Evolutionary conservation across 768 basidiomycete species (phyloP).

Genomic region (Lactifluus pinguis): DNA sequence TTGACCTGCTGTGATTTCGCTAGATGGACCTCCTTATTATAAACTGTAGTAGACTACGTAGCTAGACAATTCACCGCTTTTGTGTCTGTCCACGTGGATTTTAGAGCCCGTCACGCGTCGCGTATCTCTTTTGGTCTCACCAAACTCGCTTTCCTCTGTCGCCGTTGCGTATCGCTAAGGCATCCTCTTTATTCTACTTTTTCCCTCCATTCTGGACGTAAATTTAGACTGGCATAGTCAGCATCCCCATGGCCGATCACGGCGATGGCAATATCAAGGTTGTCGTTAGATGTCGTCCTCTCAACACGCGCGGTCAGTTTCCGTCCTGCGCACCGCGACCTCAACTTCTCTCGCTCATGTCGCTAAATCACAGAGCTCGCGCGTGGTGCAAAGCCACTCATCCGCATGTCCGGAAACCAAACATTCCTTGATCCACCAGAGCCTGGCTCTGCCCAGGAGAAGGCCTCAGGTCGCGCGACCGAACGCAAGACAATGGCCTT

Average conservation of each 20-base stretch:
- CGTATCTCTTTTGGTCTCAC: background rate
- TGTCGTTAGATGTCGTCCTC: conserved; percentile 90
- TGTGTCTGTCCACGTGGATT: background rate
- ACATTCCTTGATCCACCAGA: conserved; percentile 91
- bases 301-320: conserved; percentile 82
- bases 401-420: conserved; percentile 92
- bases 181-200: background rate
- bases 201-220: background rate
- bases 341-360: background rate
- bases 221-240: conserved; percentile 12
- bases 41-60: background rate
- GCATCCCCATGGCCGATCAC: conserved; percentile 51
- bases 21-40: too few relatives aligned
- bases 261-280: conserved; percentile 89
- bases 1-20: conserved; percentile 62
- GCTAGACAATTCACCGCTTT: background rate
- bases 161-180: background rate
- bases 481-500: conserved; percentile 88
- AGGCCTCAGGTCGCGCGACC: conserved; percentile 65
- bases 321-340: background rate
- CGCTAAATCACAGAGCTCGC: conserved; percentile 59
- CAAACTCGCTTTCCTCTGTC: background rate
- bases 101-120: background rate
- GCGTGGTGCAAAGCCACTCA: conserved; percentile 87
- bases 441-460: conserved; percentile 45